Base-by-base conservation (phyloP, 2,329 filamentous ascomycete genomes). In the Coniochaeta ligniaria region DNA sequence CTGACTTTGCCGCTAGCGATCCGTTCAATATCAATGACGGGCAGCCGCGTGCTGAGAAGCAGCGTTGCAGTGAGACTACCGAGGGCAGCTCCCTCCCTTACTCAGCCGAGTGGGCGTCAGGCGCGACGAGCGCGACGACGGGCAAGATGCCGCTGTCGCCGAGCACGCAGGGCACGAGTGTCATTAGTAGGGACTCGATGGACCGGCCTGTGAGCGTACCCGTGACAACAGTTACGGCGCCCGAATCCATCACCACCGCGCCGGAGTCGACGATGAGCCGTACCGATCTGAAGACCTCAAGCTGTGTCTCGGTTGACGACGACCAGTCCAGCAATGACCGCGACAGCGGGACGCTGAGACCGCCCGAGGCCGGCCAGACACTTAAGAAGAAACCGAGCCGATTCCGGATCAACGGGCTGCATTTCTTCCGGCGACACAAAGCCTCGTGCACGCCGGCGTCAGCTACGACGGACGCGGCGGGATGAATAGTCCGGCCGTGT, bases 91-190 rank as follows among this genome's bases (percentile, higher is more conserved):
- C 83, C 8, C 79, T 76, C 1, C 80, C 79, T 0, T 78, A 76
- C 56, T 77, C 79, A 0, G 83, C 80, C 11, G 85, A 87, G 66
- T 87, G 84, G 83, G 81, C 82, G 2, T 85, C 83, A 4, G 84
- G 87, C 65, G 83, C 80, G 5, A 87, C 84, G 16, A 86, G 83
- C 66, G 84, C 83, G 9, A 85, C 84, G 1, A 87, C 84, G 1
- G 81, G 83, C 57, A 86, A 85, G 72, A 81, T 86, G 80, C 83
- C 85, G 3, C 73, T 87, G 38, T 87, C 85, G 26, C 85, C 85
- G 2, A 87, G 84, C 69, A 88, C 85, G 2, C 80, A 85, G 67
- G 85, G 84, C 43, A 88, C 85, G 20, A 88, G 85, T 70, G 84
- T 88, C 63, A 80, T 85, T 65, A 87, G 84, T 71, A 78, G 79